Evolutionary conservation across 345 rosid genomes (phyloP), one percentile per base, ranked within the genome.

Genomic region (Populus simonii): DNA sequence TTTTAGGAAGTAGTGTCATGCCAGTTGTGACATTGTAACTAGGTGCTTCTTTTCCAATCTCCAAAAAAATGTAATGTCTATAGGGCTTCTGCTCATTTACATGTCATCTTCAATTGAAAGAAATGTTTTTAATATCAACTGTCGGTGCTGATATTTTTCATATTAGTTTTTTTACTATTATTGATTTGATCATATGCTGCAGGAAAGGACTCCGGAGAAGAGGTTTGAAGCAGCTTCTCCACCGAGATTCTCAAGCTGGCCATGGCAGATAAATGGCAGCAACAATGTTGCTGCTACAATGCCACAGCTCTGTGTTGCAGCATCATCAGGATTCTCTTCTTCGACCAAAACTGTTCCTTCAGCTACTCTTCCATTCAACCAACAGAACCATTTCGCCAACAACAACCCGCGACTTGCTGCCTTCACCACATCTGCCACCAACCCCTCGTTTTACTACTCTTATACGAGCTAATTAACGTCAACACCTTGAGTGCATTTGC

Each of bases 321-420:
- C 92, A 61, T 82, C 94, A 76, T 71, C 83, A 84, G 81, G 84
- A 82, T 82, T 82, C 84, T 49, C 86, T 55, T 74, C 86, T 39
- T 74, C 85, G 11, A 72, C 68, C 68, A 33, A 74, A 68, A 76
- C 74, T 63, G 78, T 41, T 63, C 67, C 23, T 39, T 36, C 82
- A 20, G 57, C 76, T n/a, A 65, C 68, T 35, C 36, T 77, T 65
- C 81, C 79, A 29, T 63, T 31, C 49, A 75, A 49, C 13, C 78
- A 36, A 22, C 36, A 55, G 25, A 70, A 31, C 35, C 81, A 71
- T 74, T 70, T 74, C 3, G 62, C 66, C 80, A 61, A 76, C 78
- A 61, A 76, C 82, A 76, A 53, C 70, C 62, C 13, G 25, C 55
- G 38, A 25, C 25, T 53, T 9, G 8, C 82, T 2, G 27, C 72